Percentiles rank a stretch among this genome's conserved stretches.
Evolutionary conservation across 2,329 filamentous ascomycete species (phyloP).

Genomic region (Arachnomyces sp.): DNA sequence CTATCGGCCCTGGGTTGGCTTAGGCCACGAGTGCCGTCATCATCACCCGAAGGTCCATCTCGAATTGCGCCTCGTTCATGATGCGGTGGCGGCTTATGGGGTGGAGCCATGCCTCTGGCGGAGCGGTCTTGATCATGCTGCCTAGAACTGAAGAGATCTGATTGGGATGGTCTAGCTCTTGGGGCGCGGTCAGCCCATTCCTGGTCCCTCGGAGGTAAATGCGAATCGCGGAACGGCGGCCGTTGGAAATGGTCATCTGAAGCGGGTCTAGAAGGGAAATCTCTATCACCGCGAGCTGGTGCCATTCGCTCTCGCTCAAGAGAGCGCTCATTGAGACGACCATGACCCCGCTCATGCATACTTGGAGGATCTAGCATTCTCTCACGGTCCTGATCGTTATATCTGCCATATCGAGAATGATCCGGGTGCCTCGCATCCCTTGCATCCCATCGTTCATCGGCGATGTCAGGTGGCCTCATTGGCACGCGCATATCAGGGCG

Average conservation of each 20-base stretch:
- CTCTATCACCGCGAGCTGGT: constrained; percentile 17
- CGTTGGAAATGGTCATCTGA: constrained; percentile 34
- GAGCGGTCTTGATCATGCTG: constrained; percentile 15
- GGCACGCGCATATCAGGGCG: constrained; percentile 31
- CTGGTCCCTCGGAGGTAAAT: constrained; percentile 24
- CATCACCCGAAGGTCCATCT: constrained; percentile 3
- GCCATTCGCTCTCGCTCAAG: constrained; percentile 22
- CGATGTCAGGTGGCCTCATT: constrained; percentile 30
- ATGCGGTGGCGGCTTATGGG: constrained; percentile 4
- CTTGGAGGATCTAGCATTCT: constrained; percentile 29
- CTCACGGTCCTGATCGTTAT: constrained; percentile 30
- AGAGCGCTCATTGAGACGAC: constrained; percentile 23
- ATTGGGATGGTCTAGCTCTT: constrained; percentile 22
- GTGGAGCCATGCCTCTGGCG: too few relatives aligned
- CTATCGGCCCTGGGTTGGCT: constrained; percentile 1
- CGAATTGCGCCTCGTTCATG: constrained; percentile 1
- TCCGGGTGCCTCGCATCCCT: constrained; percentile 28
- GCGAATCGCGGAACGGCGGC: constrained; percentile 27
- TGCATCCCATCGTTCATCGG: constrained; percentile 30
- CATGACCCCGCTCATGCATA: constrained; percentile 27
- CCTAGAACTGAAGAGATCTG: constrained; percentile 18
- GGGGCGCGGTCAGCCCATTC: constrained; percentile 32
- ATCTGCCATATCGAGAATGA: constrained; percentile 27
- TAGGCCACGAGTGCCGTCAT: too few relatives aligned
- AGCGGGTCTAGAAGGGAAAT: constrained; percentile 24